A percentile compares a stretch with the other conserved stretches of the same genome.
Conservation (phyloP, 139 green algal species). For the Monoraphidium neglectum region DNA sequence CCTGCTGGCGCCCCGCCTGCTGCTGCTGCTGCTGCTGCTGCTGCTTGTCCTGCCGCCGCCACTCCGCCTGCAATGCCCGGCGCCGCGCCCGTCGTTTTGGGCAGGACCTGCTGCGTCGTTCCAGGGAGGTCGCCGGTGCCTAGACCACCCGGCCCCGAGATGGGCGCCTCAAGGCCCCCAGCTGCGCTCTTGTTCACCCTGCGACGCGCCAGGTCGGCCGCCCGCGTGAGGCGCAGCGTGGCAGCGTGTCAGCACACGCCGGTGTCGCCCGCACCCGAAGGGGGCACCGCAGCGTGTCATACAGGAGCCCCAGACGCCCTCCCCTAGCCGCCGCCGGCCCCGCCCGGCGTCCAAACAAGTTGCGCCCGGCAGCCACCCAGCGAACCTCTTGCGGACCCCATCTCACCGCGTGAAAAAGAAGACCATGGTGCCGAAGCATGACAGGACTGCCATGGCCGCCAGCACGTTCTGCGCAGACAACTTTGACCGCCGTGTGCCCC, state of each 20-base stretch:
- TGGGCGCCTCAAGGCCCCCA: too few species aligned
- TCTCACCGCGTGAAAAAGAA: conserved; percentile 52
- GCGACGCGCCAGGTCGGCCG: too few species aligned
- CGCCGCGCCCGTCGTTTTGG: background rate
- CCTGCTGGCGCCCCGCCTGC: background rate
- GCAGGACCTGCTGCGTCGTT: conserved; percentile 1
- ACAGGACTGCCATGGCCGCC: conserved; percentile 47
- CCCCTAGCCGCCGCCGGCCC: too few species aligned
- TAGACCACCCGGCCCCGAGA: conserved; percentile 7
- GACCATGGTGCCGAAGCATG: conserved; percentile 44
- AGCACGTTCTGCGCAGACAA: conserved; percentile 42
- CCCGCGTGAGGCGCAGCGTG: too few species aligned
- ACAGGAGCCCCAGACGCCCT: too few species aligned
- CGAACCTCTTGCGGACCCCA: too few species aligned
- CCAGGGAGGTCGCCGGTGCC: background rate
- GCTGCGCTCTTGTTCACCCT: too few species aligned
- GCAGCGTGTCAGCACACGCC: too few species aligned
- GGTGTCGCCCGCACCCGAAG: too few species aligned
- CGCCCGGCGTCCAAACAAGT: too few species aligned
- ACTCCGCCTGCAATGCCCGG: background rate
- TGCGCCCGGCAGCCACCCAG: too few species aligned
- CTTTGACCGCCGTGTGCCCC: conserved; percentile 20
- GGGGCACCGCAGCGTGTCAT: too few species aligned
- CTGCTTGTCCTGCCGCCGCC: background rate
- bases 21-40: conserved; percentile 9